phyloP scores from a whole-genome alignment of 2,329 filamentous ascomycete genomes.

The Stenocarpella maydis region DNA sequence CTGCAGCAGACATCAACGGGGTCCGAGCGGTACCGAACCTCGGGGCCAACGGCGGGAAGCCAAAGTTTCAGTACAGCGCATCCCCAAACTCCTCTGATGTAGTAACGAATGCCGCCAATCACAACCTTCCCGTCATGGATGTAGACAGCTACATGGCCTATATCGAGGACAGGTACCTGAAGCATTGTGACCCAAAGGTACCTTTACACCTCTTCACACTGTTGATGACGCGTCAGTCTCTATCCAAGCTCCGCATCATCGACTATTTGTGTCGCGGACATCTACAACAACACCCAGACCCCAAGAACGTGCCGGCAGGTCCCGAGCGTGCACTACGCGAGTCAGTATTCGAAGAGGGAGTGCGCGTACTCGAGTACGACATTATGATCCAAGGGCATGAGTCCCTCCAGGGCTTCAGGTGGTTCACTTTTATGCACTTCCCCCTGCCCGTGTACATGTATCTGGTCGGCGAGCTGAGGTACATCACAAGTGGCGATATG shows the following conservation, averaged over 20 bases:
- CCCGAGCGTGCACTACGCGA: constrained; percentile 53
- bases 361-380: constrained; percentile 67
- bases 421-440: constrained; percentile 68
- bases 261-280: constrained; percentile 60
- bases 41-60: constrained; percentile 22
- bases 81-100: constrained; percentile 52
- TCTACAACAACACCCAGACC: constrained; percentile 44
- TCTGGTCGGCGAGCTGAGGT: constrained; percentile 63
- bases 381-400: constrained; percentile 62
- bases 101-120: constrained; percentile 58
- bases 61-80: constrained; percentile 44
- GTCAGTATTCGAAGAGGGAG: constrained; percentile 61
- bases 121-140: constrained; percentile 56
- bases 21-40: constrained; percentile 35
- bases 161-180: constrained; percentile 64
- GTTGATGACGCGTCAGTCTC: constrained; percentile 62
- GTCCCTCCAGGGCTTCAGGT: constrained; percentile 60
- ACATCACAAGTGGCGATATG: constrained; percentile 60
- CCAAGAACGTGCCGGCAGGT: constrained; percentile 49
- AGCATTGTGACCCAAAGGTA: constrained; percentile 64
- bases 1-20: constrained; percentile 59
- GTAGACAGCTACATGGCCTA: constrained; percentile 62
- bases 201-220: constrained; percentile 67
- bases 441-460: constrained; percentile 70
- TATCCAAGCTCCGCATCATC: constrained; percentile 65